Conservation (phyloP, 805 yeast genomes). For the Monosporozyma yasuniensis region DNA sequence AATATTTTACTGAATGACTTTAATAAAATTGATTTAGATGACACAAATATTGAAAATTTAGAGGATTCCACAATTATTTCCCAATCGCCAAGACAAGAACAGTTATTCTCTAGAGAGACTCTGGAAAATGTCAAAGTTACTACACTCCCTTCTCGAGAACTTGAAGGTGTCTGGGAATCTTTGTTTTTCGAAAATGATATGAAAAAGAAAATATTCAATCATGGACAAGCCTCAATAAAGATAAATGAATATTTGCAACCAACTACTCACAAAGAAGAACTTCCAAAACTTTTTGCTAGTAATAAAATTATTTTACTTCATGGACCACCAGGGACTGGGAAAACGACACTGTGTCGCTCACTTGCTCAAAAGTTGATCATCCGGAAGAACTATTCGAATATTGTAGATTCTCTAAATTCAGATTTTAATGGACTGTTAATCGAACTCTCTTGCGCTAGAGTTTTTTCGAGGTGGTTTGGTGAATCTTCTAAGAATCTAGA, state of each 20-base stretch:
- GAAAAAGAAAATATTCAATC: constrained; percentile 27
- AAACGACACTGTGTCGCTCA: constrained; percentile 36
- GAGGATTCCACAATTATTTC: constrained; percentile 4
- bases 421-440: constrained; percentile 27
- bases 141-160: constrained; percentile 24
- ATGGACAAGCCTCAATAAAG: constrained; percentile 28
- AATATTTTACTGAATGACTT: constrained; percentile 18
- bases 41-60: neutral
- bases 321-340: constrained; percentile 43
- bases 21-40: constrained; percentile 25
- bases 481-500: constrained; percentile 38
- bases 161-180: constrained; percentile 32
- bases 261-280: neutral
- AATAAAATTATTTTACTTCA: constrained; percentile 29
- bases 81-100: neutral
- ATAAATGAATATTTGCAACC: constrained; percentile 11
- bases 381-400: constrained; percentile 6
- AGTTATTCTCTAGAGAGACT: constrained; percentile 13
- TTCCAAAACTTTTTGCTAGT: constrained; percentile 9
- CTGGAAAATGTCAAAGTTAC: constrained; percentile 13
- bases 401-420: neutral
- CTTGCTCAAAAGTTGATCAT: constrained; percentile 35
- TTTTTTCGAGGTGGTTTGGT: constrained; percentile 41
- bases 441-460: constrained; percentile 36
- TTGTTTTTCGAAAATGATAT: constrained; percentile 27